These are phyloP conservation scores for Pichia insulana DNA, from an alignment of 805 yeast genomes.

Conservation along the genomic window DNA sequence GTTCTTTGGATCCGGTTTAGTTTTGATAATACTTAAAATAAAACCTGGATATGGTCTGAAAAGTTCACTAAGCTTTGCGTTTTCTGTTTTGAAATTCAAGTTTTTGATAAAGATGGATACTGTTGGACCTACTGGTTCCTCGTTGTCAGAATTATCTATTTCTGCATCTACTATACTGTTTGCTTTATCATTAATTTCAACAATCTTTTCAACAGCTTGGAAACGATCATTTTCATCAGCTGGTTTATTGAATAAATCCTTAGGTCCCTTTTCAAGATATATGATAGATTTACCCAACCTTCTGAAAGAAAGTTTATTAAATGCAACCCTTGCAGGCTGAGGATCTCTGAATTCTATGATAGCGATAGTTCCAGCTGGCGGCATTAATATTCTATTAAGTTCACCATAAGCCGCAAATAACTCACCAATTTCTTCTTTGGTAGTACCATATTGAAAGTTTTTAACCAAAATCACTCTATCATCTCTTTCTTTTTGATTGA, in stretches of 20 bases:
- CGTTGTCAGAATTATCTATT: conserved; percentile 20
- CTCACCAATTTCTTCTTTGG: conserved; percentile 71
- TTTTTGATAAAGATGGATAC: conserved; percentile 88
- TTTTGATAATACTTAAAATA: conserved; percentile 71
- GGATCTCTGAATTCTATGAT: conserved; percentile 80
- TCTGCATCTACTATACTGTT: conserved; percentile 32
- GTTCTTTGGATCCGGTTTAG: conserved; percentile 79
- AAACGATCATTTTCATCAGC: conserved; percentile 34
- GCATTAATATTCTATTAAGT: conserved; percentile 74
- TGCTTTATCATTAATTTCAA: conserved; percentile 38
- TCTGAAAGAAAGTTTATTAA: conserved; percentile 77
- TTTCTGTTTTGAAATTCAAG: conserved; percentile 74
- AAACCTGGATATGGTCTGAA: conserved; percentile 75
- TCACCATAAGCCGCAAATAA: conserved; percentile 76
- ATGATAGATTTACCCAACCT: conserved; percentile 80
- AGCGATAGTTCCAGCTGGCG: conserved; percentile 95
- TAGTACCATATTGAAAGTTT: conserved; percentile 86
- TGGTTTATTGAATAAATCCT: conserved; percentile 59
- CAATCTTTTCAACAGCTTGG: conserved; percentile 23
- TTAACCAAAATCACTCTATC: conserved; percentile 77
- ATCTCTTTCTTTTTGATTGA: conserved; percentile 61
- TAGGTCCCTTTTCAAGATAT: conserved; percentile 92
- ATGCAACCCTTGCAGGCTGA: conserved; percentile 83
- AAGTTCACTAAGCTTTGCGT: conserved; percentile 42
- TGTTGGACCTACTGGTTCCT: conserved; percentile 55